Conservation (phyloP, 768 basidiomycete species). For the Amanita rubescens region DNA sequence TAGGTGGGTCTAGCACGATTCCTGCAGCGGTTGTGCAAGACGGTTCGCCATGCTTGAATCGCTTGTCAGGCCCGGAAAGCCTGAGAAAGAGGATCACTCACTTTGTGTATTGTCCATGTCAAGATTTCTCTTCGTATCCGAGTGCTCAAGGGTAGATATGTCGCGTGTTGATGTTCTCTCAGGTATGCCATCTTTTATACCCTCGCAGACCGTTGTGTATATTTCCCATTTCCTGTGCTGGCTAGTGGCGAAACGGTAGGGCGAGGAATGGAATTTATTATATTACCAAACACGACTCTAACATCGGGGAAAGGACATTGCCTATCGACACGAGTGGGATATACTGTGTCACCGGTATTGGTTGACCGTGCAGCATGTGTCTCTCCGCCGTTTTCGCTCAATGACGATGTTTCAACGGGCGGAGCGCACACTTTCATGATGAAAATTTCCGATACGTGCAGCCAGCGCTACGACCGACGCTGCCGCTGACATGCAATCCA, state of each 20-base stretch:
- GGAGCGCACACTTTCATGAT: too few species aligned
- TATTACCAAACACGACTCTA: not conserved
- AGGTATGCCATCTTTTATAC: not conserved
- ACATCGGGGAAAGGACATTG: not conserved
- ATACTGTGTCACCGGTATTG: not conserved
- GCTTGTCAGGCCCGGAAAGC: not conserved
- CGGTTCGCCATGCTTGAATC: not conserved
- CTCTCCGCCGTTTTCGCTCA: not conserved
- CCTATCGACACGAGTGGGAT: not conserved
- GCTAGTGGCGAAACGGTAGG: not conserved
- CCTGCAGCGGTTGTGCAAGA: conserved; percentile 5
- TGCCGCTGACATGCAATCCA: not conserved
- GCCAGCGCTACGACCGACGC: too few species aligned
- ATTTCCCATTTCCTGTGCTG: not conserved
- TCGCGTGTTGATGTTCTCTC: not conserved
- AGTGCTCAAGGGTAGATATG: not conserved
- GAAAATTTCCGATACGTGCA: too few species aligned
- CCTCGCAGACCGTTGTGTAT: not conserved
- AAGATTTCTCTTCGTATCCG: not conserved
- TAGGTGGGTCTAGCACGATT: not conserved
- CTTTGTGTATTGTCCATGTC: not conserved
- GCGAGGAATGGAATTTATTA: not conserved
- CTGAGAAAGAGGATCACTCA: not conserved
- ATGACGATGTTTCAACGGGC: too few species aligned
- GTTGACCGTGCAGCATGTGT: not conserved